Conservation (phyloP, 108 stramenopile species). For the Discostella pseudostelligera region DNA sequence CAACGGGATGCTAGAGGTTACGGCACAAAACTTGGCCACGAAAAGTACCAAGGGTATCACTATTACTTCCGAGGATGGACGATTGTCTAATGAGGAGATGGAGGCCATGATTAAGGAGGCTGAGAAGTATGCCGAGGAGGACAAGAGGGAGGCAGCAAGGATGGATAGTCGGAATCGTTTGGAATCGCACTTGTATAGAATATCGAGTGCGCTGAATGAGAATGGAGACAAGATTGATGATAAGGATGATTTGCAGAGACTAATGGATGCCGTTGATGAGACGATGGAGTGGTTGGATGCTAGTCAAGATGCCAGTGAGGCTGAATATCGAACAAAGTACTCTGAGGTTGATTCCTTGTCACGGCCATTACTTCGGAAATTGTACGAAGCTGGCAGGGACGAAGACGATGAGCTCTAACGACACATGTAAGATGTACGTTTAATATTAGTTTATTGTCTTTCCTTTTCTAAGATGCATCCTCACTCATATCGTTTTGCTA, state of each 20-base stretch:
- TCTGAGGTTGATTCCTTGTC: slow-evolving; percentile 90
- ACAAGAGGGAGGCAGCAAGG: slow-evolving; percentile 74
- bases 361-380: slow-evolving; percentile 83
- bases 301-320: slow-evolving; percentile 88
- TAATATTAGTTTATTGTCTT: background rate
- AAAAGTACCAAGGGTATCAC: slow-evolving; percentile 95
- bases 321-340: slow-evolving; percentile 82
- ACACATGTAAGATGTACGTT: background rate
- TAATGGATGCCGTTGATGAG: slow-evolving; percentile 84
- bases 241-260: slow-evolving; percentile 83
- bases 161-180: slow-evolving; percentile 90
- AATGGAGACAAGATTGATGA: slow-evolving; percentile 82
- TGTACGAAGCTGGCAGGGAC: slow-evolving; percentile 66
- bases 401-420: slow-evolving; percentile 73
- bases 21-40: slow-evolving; percentile 93
- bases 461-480: background rate
- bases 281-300: slow-evolving; percentile 94
- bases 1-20: slow-evolving; percentile 92
- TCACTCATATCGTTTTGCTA: background rate
- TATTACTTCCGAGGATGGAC: slow-evolving; percentile 95
- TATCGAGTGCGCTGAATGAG: slow-evolving; percentile 85
- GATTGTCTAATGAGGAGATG: slow-evolving; percentile 93
- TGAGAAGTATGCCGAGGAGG: slow-evolving; percentile 90
- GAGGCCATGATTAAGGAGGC: slow-evolving; percentile 95
- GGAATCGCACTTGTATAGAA: slow-evolving; percentile 91